Percentiles rank a stretch among this genome's conserved stretches.
These are phyloP conservation scores for Pogostemon cablin DNA, from an alignment of 257 asterid species.

Conservation along the genomic window DNA sequence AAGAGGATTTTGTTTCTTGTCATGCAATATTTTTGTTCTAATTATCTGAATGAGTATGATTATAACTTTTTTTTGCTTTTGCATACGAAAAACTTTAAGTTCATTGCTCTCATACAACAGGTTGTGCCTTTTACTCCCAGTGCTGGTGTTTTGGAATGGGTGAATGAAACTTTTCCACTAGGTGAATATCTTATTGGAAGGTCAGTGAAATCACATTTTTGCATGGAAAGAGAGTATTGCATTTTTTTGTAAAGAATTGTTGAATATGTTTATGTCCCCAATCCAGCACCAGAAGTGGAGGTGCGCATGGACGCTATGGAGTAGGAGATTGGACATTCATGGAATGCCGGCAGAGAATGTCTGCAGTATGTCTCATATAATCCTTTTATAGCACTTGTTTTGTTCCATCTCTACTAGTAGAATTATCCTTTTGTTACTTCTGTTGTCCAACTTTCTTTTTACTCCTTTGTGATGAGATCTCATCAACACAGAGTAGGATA, in stretches of 20 bases:
- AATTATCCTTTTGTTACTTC: constrained; percentile 16
- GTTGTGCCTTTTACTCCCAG: constrained; percentile 98
- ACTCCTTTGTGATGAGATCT: neutral
- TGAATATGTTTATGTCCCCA: constrained; percentile 35
- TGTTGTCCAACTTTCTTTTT: neutral
- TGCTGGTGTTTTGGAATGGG: constrained; percentile 99
- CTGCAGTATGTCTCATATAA: constrained; percentile 50
- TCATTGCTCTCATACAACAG: constrained; percentile 48
- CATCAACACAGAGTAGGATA: constrained; percentile 5
- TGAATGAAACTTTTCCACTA: constrained; percentile 93
- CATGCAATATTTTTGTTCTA: constrained; percentile 15
- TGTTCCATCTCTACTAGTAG: constrained; percentile 26
- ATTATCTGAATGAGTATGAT: constrained; percentile 2
- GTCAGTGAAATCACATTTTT: constrained; percentile 46
- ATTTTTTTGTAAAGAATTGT: constrained; percentile 18
- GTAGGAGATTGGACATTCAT: constrained; percentile 82
- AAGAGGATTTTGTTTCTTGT: constrained; percentile 24
- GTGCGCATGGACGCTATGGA: constrained; percentile 98
- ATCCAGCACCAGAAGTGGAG: constrained; percentile 86
- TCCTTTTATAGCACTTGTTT: constrained; percentile 31
- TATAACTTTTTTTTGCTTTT: constrained; percentile 20
- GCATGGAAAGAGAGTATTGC: constrained; percentile 18
- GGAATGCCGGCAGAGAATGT: constrained; percentile 92
- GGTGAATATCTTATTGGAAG: constrained; percentile 95
- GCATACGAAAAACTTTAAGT: constrained; percentile 15